Evolutionary conservation across 2,329 filamentous ascomycete genomes (phyloP), one percentile per base, ranked within the genome.

Genomic region (Pezicula carpinea): DNA sequence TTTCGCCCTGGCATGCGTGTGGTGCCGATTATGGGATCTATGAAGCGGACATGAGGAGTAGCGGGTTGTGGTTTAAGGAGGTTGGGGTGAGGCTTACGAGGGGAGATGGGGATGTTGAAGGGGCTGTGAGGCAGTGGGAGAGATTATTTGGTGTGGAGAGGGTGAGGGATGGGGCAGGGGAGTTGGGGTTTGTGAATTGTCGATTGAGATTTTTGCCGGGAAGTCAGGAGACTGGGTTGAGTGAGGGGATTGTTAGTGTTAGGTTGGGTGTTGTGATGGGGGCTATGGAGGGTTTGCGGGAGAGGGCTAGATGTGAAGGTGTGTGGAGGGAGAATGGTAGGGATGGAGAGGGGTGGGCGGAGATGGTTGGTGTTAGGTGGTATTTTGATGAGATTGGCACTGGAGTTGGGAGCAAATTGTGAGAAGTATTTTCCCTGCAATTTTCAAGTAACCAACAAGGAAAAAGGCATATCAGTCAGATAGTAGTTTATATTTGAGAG

Each of bases 1-100:
- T 70, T 55, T 68, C 66, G 8, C 69, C 67, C 1, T 74, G 70
- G 70, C 69, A 73, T 53, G 66, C 69, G 0, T 70, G 66, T 43
- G 70, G 70, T 0, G 47, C 59, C 2, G 58, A 67, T 31, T 62
- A 67, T 49, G 47, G 57, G 13, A 41, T 34, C 2, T 71, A 71
- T 49, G 62, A 55, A 10, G 50, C 58, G 0, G 60, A 47, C 5
- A 73, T 72, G 69, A 63, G 60, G 45, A 59, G 62, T 6, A 43
- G 57, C 32, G 56, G 58, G 7, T 60, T 72, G 29, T 55, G 59
- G 17, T 59, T 73, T 3, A 43, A 66, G 19, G 62, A 61, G 18
- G 65, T 61, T 39, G 55, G 65, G 4, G 57, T 67, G 35, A 61
- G 68, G 15, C 56, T 72, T n/a, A 59, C 57, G 7, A 60, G 65